Base-by-base conservation (phyloP, 1,284 basidiomycete genomes). In the Ceratobasidium sp. region DNA sequence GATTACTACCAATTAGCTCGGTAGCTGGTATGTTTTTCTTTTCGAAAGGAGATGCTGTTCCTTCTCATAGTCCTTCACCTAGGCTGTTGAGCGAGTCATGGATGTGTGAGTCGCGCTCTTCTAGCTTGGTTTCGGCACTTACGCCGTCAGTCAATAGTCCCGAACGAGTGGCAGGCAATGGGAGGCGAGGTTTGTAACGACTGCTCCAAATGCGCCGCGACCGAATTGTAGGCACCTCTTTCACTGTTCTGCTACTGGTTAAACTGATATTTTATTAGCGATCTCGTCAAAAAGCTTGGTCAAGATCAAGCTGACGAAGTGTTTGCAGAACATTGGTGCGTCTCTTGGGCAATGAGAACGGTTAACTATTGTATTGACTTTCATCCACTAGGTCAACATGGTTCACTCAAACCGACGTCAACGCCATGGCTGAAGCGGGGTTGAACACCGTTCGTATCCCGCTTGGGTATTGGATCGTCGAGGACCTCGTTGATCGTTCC, bases 391-490 rank as follows among this genome's bases (percentile, higher is more conserved):
- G 57, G 57, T 36, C 29, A n/a, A 88, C 88, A 1, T 94, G 92
- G 92, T 92, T 94, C 80, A 91, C 84, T 11, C 84, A 91, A 76
- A 76, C 81, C 1, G 87, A 93, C 75, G 90, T 93, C 11, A 75
- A 88, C 67, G 79, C 84, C 31, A 82, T 94, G 11, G 81, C 80
- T 14, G 82, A 78, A 9, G 83, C 84, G 1, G 89, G 89, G 0
- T 88, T 94, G 75, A 94, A 94, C 78, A 91, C 90, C 22, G 90
- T 91, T 76, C 88, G 92, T 29, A 85, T 94, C 78, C 92, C 92
- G 1, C 86, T 94, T 29, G 92, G 93, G 0, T 94, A 90, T 80
- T 94, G 93, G 93, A 90, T 93, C 57, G 82, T 94, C 17, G 93
- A 94, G 80, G 85, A 84, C 8, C 83, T 94, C 7, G 92, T 94